phyloP scores from a whole-genome alignment of 805 yeast species.

The Lachancea meyersii region DNA sequence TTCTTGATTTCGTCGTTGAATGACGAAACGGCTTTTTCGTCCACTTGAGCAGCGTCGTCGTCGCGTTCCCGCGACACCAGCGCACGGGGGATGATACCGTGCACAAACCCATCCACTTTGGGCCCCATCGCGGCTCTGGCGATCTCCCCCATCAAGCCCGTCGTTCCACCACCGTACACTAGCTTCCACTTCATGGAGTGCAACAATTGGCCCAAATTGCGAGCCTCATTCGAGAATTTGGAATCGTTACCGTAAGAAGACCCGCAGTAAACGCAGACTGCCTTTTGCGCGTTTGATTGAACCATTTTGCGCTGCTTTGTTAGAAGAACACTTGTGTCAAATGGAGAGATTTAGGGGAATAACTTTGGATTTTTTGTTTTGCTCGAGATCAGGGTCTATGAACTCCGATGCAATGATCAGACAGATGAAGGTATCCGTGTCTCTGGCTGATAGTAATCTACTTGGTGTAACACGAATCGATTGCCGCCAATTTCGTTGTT shows the following conservation, averaged over 20 bases:
- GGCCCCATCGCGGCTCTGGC: conserved; percentile 53
- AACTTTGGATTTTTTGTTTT: too few species aligned
- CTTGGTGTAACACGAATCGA: too few species aligned
- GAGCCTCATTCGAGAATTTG: conserved; percentile 46
- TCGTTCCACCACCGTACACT: conserved; percentile 87
- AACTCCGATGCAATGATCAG: too few species aligned
- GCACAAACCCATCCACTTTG: conserved; percentile 53
- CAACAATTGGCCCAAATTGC: conserved; percentile 51
- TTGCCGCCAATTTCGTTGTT: too few species aligned
- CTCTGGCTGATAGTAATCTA: too few species aligned
- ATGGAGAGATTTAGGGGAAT: not conserved
- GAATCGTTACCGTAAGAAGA: conserved; percentile 63
- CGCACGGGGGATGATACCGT: conserved; percentile 84
- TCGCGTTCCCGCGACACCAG: conserved; percentile 65
- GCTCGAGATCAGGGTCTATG: too few species aligned
- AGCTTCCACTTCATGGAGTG: conserved; percentile 62
- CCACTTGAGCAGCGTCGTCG: conserved; percentile 34
- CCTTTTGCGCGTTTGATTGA: conserved; percentile 18
- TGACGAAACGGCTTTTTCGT: conserved; percentile 22
- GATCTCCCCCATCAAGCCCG: conserved; percentile 75
- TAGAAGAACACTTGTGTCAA: too few species aligned
- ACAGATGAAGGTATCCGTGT: too few species aligned
- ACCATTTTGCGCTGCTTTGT: conserved; percentile 2
- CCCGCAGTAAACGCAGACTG: conserved; percentile 82
- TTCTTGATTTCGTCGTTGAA: conserved; percentile 45